Base-by-base conservation (phyloP, 495 filamentous ascomycete genomes). In the Astrocystis sublimbata region DNA sequence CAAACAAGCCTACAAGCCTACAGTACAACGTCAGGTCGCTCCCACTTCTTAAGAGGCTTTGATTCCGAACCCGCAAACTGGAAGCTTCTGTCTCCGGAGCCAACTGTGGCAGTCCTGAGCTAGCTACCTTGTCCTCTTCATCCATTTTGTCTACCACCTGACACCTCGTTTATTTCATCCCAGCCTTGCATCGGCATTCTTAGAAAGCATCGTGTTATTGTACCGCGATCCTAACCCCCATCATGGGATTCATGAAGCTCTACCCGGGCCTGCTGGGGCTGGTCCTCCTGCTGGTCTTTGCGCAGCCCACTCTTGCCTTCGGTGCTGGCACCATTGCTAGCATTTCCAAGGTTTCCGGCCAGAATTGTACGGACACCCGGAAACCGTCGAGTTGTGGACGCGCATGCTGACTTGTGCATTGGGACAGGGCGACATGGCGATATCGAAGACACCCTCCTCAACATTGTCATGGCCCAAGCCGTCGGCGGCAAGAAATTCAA, bases 361-460 rank as follows among this genome's bases (percentile, higher is more conserved):
- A 86, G 64, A 96, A 96, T 73, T 97, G 82, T 85, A 65, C 54
- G 76, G 2, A 40, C 35, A 33, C 19, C 57, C 23, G 35, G 21
- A 19, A 15, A 47, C 46, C 28, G 17, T n/a, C 46, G 30, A 13
- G 3, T 23, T 19, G 40, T 31, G 19, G 10, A 12, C 33, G 19
- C 19, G 24, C 28, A 28, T 13, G 17, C 55, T 60, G 35, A 64
- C 42, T 23, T n/a, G 7, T 40, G 15, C n/a, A 13, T 53, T 28
- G 17, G 38, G 4, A 33, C 57, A 84, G 80, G 91, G 90, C 91
- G 92, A 47, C 92, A 97, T 86, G 92, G 92, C 61, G 93, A 98
- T 74, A 94, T 97, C 70, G 92, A 96, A 82, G 92, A 97, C 80
- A 85, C 88, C 31, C 83, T 96, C 19, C 84, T 96, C 59, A 84